phyloP scores from a whole-genome alignment of 169 alveolate genomes.

The Babesia caballi region DNA sequence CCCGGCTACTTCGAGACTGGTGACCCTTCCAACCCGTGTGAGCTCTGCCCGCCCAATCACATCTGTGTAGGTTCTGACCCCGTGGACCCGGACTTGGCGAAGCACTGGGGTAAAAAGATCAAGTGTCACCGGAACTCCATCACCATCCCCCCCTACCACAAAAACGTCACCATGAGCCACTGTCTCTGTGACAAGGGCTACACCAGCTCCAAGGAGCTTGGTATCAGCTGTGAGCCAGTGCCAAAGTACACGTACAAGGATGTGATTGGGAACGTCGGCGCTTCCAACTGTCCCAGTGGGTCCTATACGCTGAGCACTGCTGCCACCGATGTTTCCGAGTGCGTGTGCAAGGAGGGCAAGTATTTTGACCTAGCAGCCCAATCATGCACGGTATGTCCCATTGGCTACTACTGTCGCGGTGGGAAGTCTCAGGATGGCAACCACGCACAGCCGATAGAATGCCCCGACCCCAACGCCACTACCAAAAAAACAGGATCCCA shows the following conservation, averaged over 20 bases:
- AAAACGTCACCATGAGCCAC: slow-evolving; percentile 52
- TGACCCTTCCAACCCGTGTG: slow-evolving; percentile 63
- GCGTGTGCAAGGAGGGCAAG: slow-evolving; percentile 68
- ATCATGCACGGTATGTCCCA: slow-evolving; percentile 71
- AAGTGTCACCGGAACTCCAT: slow-evolving; percentile 71
- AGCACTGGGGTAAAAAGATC: slow-evolving; percentile 67
- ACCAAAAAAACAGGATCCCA: slow-evolving; percentile 57
- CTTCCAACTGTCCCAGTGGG: slow-evolving; percentile 74
- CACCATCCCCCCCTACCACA: slow-evolving; percentile 70
- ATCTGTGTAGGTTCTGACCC: slow-evolving; percentile 80
- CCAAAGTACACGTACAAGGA: slow-evolving; percentile 68
- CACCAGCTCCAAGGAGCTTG: slow-evolving; percentile 14
- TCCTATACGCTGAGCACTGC: slow-evolving; percentile 71
- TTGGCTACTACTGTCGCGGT: slow-evolving; percentile 78
- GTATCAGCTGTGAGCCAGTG: slow-evolving; percentile 58
- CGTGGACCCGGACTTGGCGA: slow-evolving; percentile 34
- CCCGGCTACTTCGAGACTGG: slow-evolving; percentile 74
- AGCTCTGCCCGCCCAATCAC: slow-evolving; percentile 71
- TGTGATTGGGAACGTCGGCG: slow-evolving; percentile 67
- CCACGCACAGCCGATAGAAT: slow-evolving; percentile 55
- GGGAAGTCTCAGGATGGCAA: slow-evolving; percentile 49
- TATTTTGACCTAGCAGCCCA: slow-evolving; percentile 24
- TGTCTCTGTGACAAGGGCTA: slow-evolving; percentile 77
- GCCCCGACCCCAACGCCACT: slow-evolving; percentile 57
- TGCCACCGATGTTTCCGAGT: slow-evolving; percentile 51